Evolutionary conservation across 2,329 filamentous ascomycete genomes (phyloP), one percentile per base, ranked within the genome.

Genomic region (Paracoccidioides brasiliensis): DNA sequence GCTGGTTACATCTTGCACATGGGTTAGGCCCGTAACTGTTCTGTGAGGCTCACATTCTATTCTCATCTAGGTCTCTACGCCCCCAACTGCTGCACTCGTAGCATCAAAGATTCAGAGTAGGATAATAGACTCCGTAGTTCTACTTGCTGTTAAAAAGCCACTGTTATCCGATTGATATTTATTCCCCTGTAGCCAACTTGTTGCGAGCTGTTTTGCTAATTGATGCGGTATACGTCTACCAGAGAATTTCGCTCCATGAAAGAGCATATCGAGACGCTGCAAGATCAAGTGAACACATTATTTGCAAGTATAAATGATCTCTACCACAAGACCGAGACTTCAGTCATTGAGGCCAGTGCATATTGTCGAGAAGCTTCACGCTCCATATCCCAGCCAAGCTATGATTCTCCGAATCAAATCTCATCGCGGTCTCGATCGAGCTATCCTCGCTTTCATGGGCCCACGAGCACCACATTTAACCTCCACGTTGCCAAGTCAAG

Each of bases 401-500:
- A 55, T 40, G 56, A 60, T 14, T 52, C 50, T 32, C 58, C 57
- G 5, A 55, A 55, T 22, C 44, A 53, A 42, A 32, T 72, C 38
- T 70, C 70, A n/a, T 65, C 75, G 43, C 74, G 77, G 33, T 66
- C 76, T 2, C 78, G 77, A 59, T 71, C 73, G 66, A 80, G 74
- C 60, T 81, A 79, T 57, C 81, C 82, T 3, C 79, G 80, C 30
- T 95, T 93, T 66, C 84, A 87, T 56, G 90, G 90, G 0, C 88
- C 89, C 0, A 95, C 89, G 0, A 95, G 88, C 70, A 85, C 83
- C 49, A 83, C 85, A 1, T 95, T 90, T 70, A 90, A 86, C 61
- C 80, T 95, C 35, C 87, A 91, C 60, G 84, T 95, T 12, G 90
- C 90, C 40, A 90, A 89, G 68, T 88, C 81, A 53, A 95, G 90